phyloP scores from a whole-genome alignment of 1,139 yeast species.

The Pichia sp. region DNA sequence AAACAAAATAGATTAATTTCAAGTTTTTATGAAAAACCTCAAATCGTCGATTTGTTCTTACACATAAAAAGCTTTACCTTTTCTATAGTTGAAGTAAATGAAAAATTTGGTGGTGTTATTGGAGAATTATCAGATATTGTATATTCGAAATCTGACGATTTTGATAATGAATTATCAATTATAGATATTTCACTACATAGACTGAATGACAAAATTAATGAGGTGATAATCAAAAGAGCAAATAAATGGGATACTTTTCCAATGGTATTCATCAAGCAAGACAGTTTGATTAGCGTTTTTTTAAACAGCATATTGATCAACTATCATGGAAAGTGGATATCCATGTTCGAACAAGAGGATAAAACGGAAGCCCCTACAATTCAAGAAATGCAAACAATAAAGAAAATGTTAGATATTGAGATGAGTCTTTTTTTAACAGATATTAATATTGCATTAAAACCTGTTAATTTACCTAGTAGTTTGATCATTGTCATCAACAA shows the following conservation, averaged over 20 bases:
- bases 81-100: constrained; percentile 29
- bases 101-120: constrained; percentile 42
- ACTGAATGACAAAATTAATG: constrained; percentile 16
- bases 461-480: constrained; percentile 51
- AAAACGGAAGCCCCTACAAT: constrained; percentile 3
- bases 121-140: constrained; percentile 24
- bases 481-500: constrained; percentile 44
- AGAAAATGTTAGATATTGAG: constrained; percentile 22
- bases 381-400: neutral
- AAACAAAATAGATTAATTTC: constrained; percentile 19
- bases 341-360: constrained; percentile 22
- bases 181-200: constrained; percentile 17
- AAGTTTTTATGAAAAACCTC: constrained; percentile 20
- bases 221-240: constrained; percentile 31
- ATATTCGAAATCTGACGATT: constrained; percentile 14
- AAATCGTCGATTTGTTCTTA: constrained; percentile 13
- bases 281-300: constrained; percentile 32
- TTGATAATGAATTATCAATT: constrained; percentile 13
- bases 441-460: constrained; percentile 50
- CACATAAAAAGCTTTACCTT: constrained; percentile 24
- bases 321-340: constrained; percentile 54
- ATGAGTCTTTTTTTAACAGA: constrained; percentile 44
- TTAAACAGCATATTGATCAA: constrained; percentile 42
- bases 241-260: constrained; percentile 33
- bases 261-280: constrained; percentile 28